These are phyloP conservation scores for Yamadazyma jaroonii DNA, from an alignment of 1,139 yeast species.

Conservation along the genomic window DNA sequence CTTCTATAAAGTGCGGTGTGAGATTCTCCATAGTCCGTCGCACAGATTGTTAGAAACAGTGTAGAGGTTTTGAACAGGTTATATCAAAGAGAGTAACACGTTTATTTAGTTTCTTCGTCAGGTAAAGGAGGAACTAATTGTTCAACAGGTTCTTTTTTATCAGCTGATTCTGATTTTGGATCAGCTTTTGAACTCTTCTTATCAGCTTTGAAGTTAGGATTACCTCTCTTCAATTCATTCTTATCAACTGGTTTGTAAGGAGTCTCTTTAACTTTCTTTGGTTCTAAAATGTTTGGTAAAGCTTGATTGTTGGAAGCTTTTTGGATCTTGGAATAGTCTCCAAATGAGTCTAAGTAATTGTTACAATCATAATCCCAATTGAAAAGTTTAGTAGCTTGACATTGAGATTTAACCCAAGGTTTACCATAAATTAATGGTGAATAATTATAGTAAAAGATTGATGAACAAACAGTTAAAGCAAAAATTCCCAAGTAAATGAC, in stretches of 20 bases:
- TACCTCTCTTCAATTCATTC: constrained; percentile 7
- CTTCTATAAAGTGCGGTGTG: too few species aligned
- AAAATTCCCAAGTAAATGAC: constrained; percentile 44
- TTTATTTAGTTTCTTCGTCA: constrained; percentile 14
- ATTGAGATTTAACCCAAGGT: constrained; percentile 74
- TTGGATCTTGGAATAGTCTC: constrained; percentile 2
- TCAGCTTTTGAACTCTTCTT: constrained; percentile 9
- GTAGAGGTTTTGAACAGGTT: too few species aligned
- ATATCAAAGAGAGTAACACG: too few species aligned
- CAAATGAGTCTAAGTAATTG: constrained; percentile 40
- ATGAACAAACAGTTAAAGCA: constrained; percentile 47
- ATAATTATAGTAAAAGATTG: constrained; percentile 59
- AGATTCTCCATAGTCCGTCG: too few species aligned
- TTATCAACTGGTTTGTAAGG: constrained; percentile 14
- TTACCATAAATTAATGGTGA: constrained; percentile 76
- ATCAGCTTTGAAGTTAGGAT: constrained; percentile 2
- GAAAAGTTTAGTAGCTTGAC: constrained; percentile 60
- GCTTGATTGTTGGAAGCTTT: constrained; percentile 6
- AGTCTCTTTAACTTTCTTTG: constrained; percentile 25
- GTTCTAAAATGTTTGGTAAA: constrained; percentile 14
- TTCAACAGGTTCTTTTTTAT: constrained; percentile 12
- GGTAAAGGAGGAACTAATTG: constrained; percentile 25
- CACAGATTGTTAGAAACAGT: too few species aligned
- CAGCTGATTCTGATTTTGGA: constrained; percentile 1
- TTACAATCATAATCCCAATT: constrained; percentile 88